These are phyloP conservation scores for Choiromyces venosus DNA, from an alignment of 495 filamentous ascomycete species.

Conservation along the genomic window DNA sequence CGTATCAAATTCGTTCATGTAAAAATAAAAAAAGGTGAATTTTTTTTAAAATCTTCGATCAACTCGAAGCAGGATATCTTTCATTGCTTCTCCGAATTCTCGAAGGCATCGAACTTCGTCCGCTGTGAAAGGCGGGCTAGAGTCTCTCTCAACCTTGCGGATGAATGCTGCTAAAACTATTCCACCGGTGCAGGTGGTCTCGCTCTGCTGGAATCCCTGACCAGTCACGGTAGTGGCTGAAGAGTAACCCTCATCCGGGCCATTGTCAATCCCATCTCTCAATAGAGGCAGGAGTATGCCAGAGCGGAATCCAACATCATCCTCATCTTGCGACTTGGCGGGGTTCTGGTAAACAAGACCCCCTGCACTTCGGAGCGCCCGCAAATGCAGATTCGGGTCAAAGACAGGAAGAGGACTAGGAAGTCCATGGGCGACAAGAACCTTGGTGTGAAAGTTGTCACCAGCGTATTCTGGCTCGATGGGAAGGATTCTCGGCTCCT, in stretches of 20 bases:
- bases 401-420: constrained; percentile 41
- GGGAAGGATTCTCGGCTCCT: constrained; percentile 9
- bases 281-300: constrained; percentile 40
- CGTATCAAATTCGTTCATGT: not conserved
- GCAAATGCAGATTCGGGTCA: constrained; percentile 39
- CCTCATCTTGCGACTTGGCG: constrained; percentile 28
- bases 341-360: constrained; percentile 42
- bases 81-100: constrained; percentile 42
- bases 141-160: constrained; percentile 18
- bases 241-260: constrained; percentile 33
- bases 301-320: constrained; percentile 40
- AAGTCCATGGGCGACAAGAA: constrained; percentile 42
- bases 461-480: constrained; percentile 16
- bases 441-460: constrained; percentile 36
- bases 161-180: constrained; percentile 41
- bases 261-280: constrained; percentile 26
- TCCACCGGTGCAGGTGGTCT: constrained; percentile 30
- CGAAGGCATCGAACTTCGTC: constrained; percentile 39
- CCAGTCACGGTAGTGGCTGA: constrained; percentile 18
- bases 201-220: constrained; percentile 4
- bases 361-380: constrained; percentile 39
- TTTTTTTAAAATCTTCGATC: constrained; percentile 31
- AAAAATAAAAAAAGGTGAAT: not conserved
- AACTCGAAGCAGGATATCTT: constrained; percentile 37
- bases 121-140: constrained; percentile 24